Conservation (phyloP, 805 yeast genomes). For the Kluyveromyces aestuarii region DNA sequence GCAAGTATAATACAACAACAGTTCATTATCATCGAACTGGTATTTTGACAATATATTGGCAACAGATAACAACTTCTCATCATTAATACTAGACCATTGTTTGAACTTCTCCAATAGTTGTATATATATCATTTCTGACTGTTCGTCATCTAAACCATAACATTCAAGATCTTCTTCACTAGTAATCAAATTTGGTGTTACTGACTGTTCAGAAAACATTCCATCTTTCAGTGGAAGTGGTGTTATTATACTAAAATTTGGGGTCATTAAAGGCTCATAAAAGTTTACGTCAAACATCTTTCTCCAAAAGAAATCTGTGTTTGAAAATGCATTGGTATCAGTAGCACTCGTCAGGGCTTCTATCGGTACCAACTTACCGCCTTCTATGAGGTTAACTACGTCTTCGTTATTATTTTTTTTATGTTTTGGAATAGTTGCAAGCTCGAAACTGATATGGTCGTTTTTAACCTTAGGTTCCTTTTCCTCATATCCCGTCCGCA, state of each 20-base stretch:
- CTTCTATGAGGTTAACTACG: neutral
- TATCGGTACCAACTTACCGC: neutral
- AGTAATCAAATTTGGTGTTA: neutral
- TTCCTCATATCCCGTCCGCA: neutral
- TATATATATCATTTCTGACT: slow-evolving; percentile 4
- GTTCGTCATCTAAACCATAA: slow-evolving; percentile 6
- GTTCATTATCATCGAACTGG: slow-evolving; percentile 8
- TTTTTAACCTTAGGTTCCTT: too few species aligned
- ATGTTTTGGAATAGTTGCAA: neutral
- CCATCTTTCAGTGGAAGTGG: neutral
- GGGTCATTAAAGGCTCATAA: slow-evolving; percentile 3
- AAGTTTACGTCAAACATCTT: slow-evolving; percentile 5
- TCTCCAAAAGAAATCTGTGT: slow-evolving; percentile 4
- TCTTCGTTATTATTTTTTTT: neutral
- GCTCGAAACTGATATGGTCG: neutral
- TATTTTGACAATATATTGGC: slow-evolving; percentile 2
- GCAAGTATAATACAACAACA: slow-evolving; percentile 12
- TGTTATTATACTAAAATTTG: slow-evolving; percentile 3
- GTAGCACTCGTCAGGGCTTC: neutral
- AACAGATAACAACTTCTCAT: neutral
- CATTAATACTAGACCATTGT: slow-evolving; percentile 2
- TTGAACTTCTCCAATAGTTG: slow-evolving; percentile 7
- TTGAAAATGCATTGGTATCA: neutral
- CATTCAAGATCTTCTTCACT: slow-evolving; percentile 6
- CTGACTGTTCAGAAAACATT: neutral